Percentiles rank a stretch among this genome's conserved stretches.
These are phyloP conservation scores for Protea cynaroides DNA, from an alignment of 164 flowering plant species.

Conservation along the genomic window DNA sequence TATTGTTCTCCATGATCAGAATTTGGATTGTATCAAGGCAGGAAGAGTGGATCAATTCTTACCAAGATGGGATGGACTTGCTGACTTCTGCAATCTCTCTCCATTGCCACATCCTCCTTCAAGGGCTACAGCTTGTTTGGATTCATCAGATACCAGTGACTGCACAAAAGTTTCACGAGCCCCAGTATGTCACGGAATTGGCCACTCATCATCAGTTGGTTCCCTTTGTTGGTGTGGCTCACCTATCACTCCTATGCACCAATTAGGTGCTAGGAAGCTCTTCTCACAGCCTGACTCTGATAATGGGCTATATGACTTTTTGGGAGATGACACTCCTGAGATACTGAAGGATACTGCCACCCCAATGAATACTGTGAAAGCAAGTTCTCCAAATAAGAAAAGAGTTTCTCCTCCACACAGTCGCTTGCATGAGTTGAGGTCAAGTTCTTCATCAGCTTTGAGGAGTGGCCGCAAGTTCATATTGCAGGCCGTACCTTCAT, in stretches of 20 bases:
- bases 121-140: slow-evolving; percentile 15
- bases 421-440: slow-evolving; percentile 28
- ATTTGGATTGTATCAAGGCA: slow-evolving; percentile 11
- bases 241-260: slow-evolving; percentile 36
- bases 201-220: slow-evolving; percentile 14
- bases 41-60: slow-evolving; percentile 15
- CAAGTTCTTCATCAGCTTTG: slow-evolving; percentile 39
- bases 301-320: slow-evolving; percentile 14
- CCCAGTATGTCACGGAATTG: slow-evolving; percentile 19
- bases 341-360: slow-evolving; percentile 40
- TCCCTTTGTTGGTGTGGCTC: slow-evolving; percentile 41
- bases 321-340: slow-evolving; percentile 58
- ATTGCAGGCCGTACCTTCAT: slow-evolving; percentile 59
- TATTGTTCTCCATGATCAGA: slow-evolving; percentile 13
- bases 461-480: slow-evolving; percentile 66
- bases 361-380: slow-evolving; percentile 39
- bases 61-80: slow-evolving; percentile 21
- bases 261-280: slow-evolving; percentile 18
- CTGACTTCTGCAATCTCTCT: slow-evolving; percentile 17
- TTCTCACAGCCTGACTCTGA: slow-evolving; percentile 23
- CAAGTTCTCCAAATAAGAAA: slow-evolving; percentile 64
- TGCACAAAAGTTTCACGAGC: slow-evolving; percentile 15
- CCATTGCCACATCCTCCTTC: slow-evolving; percentile 21
- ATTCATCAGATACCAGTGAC: slow-evolving; percentile 27
- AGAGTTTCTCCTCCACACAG: slow-evolving; percentile 63